Evolutionary conservation across 306 rosid genomes (phyloP).

Genomic region (Prunus davidiana): DNA sequence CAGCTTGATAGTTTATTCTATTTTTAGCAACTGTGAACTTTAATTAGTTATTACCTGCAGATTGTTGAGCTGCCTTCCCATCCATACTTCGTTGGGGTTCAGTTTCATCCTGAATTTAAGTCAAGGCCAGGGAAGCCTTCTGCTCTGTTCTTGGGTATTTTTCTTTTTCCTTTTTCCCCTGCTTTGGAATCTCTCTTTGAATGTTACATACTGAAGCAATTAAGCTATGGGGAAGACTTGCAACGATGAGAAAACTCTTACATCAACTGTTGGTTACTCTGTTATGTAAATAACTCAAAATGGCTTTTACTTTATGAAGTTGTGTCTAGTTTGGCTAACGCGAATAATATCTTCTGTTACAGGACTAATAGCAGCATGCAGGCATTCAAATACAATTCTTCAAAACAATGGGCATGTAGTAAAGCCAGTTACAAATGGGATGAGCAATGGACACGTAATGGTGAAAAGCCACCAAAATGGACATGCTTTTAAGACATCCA

Average conservation of each 20-base stretch:
- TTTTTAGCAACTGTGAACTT: conserved; percentile 1
- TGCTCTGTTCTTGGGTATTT: conserved; percentile 67
- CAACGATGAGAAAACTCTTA: background rate
- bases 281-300: background rate
- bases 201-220: background rate
- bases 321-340: background rate
- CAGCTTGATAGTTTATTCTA: background rate
- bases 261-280: background rate
- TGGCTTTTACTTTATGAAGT: background rate
- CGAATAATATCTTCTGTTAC: conserved; percentile 6
- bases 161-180: background rate
- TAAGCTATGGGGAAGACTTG: background rate
- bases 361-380: conserved; percentile 75
- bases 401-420: conserved; percentile 31
- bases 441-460: conserved; percentile 43
- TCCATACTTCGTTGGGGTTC: conserved; percentile 80
- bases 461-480: conserved; percentile 48
- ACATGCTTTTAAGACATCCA: conserved; percentile 44
- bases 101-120: conserved; percentile 88
- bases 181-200: background rate
- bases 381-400: conserved; percentile 26
- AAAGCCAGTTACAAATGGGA: conserved; percentile 34
- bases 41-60: conserved; percentile 41
- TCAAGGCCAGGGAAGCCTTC: conserved; percentile 91
- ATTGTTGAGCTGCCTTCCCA: conserved; percentile 76